A percentile compares a stretch with the other conserved stretches of the same genome.
Evolutionary conservation across 106 monocot species (phyloP).

Genomic region (Acorus gramineus): DNA sequence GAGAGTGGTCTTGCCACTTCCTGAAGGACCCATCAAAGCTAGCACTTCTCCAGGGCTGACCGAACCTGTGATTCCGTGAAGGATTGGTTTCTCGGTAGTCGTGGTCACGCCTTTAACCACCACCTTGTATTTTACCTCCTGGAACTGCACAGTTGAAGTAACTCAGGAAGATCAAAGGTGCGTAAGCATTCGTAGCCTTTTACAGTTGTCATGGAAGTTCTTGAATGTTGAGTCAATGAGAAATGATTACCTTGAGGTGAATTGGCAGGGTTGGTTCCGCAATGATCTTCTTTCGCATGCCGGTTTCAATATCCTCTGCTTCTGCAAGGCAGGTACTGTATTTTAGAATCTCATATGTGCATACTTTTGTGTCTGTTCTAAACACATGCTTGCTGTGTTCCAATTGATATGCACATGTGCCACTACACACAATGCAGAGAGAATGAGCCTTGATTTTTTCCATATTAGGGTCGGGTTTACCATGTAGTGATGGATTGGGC

Average conservation of each 20-base stretch:
- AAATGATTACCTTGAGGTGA: constrained; percentile 51
- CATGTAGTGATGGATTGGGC: too few relatives aligned
- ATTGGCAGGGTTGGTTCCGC: constrained; percentile 51
- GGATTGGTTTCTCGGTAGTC: constrained; percentile 64
- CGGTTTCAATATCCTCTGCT: constrained; percentile 22
- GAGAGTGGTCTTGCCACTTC: constrained; percentile 81
- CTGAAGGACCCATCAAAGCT: constrained; percentile 82
- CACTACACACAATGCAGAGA: too few relatives aligned
- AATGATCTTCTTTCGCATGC: constrained; percentile 22
- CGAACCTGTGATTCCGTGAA: constrained; percentile 71
- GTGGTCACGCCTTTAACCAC: constrained; percentile 40
- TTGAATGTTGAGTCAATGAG: too few relatives aligned
- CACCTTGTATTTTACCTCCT: constrained; percentile 69
- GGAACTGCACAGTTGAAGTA: constrained; percentile 52
- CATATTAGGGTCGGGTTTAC: too few relatives aligned
- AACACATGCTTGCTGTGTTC: too few relatives aligned
- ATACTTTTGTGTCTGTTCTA: too few relatives aligned
- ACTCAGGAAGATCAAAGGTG: too few relatives aligned
- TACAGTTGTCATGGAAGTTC: too few relatives aligned
- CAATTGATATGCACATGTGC: too few relatives aligned
- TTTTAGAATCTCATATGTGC: too few relatives aligned
- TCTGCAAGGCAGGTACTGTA: constrained; percentile 6
- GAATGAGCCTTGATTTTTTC: too few relatives aligned
- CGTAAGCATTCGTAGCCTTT: too few relatives aligned
- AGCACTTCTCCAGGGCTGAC: constrained; percentile 69